phyloP scores from a whole-genome alignment of 139 green algal genomes.

The Zygnema circumcarinatum region DNA sequence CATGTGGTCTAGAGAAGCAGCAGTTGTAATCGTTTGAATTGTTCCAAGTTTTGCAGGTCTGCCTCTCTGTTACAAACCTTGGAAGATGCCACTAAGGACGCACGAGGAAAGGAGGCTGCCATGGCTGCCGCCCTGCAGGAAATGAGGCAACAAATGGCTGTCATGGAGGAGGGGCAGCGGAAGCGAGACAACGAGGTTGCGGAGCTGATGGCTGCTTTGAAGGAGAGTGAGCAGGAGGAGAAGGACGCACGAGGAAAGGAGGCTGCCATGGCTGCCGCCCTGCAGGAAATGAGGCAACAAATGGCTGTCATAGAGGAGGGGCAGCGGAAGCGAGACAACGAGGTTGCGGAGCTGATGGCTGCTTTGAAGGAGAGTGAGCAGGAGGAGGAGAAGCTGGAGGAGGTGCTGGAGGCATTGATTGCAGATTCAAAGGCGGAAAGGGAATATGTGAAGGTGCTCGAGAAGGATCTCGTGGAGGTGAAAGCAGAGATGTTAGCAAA shows the following conservation, averaged over 20 bases:
- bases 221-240: background rate
- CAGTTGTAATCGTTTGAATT: too few species aligned
- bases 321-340: background rate
- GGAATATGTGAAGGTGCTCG: background rate
- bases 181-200: too few species aligned
- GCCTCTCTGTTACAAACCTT: too few species aligned
- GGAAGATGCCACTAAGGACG: too few species aligned
- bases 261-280: background rate
- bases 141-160: background rate
- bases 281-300: background rate
- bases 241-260: background rate
- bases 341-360: background rate
- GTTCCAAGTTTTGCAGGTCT: too few species aligned
- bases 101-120: background rate
- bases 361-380: background rate
- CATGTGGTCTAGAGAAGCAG: too few species aligned
- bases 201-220: background rate
- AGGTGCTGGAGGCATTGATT: background rate
- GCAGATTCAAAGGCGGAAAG: background rate
- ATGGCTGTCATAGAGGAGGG: background rate
- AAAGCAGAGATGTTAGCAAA: background rate
- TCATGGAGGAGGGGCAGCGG: background rate
- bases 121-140: background rate
- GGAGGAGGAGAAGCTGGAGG: background rate
- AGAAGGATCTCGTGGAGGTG: background rate